Percentiles rank a stretch among this genome's conserved stretches.
These are phyloP conservation scores for Beta lomatogona DNA, from an alignment of 179 eudicot species.

Conservation along the genomic window DNA sequence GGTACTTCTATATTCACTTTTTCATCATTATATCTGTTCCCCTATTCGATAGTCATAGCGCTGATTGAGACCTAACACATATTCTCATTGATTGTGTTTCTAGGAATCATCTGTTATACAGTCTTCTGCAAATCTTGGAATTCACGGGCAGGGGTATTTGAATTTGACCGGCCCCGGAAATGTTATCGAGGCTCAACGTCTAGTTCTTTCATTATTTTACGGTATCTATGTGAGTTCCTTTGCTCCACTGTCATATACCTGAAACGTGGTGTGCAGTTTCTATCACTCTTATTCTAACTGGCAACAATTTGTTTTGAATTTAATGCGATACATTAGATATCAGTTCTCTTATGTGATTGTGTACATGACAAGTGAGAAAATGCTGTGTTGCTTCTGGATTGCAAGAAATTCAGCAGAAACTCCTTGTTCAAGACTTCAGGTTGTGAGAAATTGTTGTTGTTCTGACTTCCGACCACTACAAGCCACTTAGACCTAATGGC, in stretches of 20 bases:
- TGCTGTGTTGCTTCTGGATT: not conserved
- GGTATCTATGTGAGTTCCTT: constrained; percentile 68
- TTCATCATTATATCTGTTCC: constrained; percentile 1
- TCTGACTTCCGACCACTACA: not conserved
- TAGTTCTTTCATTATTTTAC: constrained; percentile 79
- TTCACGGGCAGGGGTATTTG: constrained; percentile 91
- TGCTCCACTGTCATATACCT: constrained; percentile 12
- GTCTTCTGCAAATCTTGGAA: constrained; percentile 85
- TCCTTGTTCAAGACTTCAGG: not conserved
- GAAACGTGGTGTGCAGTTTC: not conserved
- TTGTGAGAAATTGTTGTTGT: not conserved
- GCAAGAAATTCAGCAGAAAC: not conserved
- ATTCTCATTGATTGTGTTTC: constrained; percentile 10
- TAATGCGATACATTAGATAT: not conserved
- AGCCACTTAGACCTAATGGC: not conserved
- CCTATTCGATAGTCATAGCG: not conserved
- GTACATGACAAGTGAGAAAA: not conserved
- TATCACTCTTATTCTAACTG: not conserved
- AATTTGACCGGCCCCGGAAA: constrained; percentile 92
- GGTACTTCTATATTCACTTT: constrained; percentile 42
- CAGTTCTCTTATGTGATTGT: not conserved
- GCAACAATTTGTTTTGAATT: not conserved
- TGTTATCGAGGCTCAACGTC: constrained; percentile 89
- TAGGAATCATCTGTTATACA: constrained; percentile 86
- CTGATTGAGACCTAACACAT: constrained; percentile 6